phyloP scores from a whole-genome alignment of 1,139 yeast species.

The Pichia sp. region DNA sequence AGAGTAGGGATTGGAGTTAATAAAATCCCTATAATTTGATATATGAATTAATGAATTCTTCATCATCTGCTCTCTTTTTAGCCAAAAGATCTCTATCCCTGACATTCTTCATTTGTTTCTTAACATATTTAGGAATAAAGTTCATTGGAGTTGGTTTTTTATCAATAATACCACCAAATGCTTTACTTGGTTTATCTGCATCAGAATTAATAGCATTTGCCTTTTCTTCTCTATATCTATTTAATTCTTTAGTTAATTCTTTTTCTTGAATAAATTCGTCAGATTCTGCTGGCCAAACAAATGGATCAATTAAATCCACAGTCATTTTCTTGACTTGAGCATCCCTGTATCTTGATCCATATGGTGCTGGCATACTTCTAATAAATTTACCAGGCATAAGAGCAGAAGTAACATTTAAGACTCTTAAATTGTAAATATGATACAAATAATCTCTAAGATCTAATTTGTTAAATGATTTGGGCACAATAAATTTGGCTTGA shows the following conservation, averaged over 20 bases:
- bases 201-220: constrained; percentile 58
- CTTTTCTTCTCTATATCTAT: constrained; percentile 38
- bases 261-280: constrained; percentile 32
- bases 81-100: constrained; percentile 31
- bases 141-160: constrained; percentile 67
- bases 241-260: constrained; percentile 35
- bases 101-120: constrained; percentile 38
- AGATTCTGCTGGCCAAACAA: constrained; percentile 80
- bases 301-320: constrained; percentile 87
- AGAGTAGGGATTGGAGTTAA: not conserved
- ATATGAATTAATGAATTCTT: constrained; percentile 28
- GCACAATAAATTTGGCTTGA: constrained; percentile 91
- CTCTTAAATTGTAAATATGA: constrained; percentile 82
- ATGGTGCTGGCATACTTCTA: constrained; percentile 55
- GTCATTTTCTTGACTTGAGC: constrained; percentile 93
- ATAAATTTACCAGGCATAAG: constrained; percentile 67
- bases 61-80: constrained; percentile 25
- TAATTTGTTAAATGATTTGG: constrained; percentile 82
- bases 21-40: constrained; percentile 17
- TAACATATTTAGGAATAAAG: constrained; percentile 53
- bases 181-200: constrained; percentile 55
- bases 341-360: constrained; percentile 56
- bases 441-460: constrained; percentile 87
- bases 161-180: constrained; percentile 74
- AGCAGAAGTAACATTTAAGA: constrained; percentile 81